These are phyloP conservation scores for Micractinium sp. DNA, from an alignment of 139 green algal species.

Conservation along the genomic window DNA sequence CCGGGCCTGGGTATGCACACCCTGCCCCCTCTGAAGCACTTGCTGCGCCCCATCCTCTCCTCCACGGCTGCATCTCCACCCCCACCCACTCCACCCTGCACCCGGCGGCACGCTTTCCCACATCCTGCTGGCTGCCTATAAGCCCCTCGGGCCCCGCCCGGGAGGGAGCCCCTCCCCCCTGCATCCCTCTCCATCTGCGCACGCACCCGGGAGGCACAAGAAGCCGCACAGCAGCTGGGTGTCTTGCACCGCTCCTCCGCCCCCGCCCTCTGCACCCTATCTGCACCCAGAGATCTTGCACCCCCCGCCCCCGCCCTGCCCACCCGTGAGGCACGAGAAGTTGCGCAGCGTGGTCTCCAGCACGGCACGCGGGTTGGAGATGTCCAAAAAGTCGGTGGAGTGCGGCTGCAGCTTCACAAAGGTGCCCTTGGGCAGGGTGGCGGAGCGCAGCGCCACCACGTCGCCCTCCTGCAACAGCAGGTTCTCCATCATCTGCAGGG, in stretches of 20 bases:
- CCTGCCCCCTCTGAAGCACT: too few relatives aligned
- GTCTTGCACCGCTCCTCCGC: too few relatives aligned
- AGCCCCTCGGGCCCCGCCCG: too few relatives aligned
- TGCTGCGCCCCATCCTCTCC: too few relatives aligned
- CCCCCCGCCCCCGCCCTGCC: not conserved
- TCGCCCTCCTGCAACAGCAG: constrained; percentile 92
- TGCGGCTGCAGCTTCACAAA: constrained; percentile 98
- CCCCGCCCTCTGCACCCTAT: not conserved
- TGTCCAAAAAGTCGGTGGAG: constrained; percentile 97
- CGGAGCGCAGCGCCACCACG: constrained; percentile 83
- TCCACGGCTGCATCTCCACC: too few relatives aligned
- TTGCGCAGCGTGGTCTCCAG: constrained; percentile 92
- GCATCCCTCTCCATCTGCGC: too few relatives aligned
- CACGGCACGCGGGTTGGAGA: constrained; percentile 97
- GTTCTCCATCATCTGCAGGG: constrained; percentile 97
- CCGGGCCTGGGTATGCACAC: too few relatives aligned
- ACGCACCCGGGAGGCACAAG: not conserved
- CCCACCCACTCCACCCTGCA: too few relatives aligned
- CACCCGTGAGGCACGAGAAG: constrained; percentile 59
- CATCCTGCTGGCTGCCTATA: too few relatives aligned
- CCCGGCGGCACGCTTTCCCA: too few relatives aligned
- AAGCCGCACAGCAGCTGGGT: not conserved
- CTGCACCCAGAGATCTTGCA: too few relatives aligned
- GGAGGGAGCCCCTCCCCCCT: too few relatives aligned
- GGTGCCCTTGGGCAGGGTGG: constrained; percentile 91